Conservation (phyloP, 2,329 filamentous ascomycete genomes). For the Alternaria infectoria region DNA sequence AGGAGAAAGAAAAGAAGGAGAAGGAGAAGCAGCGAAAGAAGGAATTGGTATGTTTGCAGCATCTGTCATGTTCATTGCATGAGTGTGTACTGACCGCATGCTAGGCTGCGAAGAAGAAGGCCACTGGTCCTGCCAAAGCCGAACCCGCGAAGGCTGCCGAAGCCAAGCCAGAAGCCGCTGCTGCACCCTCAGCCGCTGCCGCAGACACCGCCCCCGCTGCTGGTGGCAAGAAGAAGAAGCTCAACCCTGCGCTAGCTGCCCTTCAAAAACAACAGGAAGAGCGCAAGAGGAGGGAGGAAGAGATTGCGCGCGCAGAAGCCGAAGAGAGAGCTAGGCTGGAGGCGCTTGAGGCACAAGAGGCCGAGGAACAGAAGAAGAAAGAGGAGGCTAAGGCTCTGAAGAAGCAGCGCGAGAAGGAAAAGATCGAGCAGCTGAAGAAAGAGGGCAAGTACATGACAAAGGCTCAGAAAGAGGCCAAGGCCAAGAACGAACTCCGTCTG, state of each 20-base stretch:
- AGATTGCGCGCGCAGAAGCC: conserved; percentile 62
- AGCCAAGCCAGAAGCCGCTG: conserved; percentile 42
- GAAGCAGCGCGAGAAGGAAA: conserved; percentile 87
- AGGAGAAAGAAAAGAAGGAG: conserved; percentile 98
- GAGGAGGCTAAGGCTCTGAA: conserved; percentile 78
- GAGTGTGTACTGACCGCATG: conserved; percentile 1
- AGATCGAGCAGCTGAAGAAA: conserved; percentile 84
- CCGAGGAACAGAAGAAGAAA: conserved; percentile 71
- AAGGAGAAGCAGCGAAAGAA: conserved; percentile 98
- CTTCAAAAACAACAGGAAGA: conserved; percentile 86
- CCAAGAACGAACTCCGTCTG: conserved; percentile 76
- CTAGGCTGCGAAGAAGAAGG: conserved; percentile 63
- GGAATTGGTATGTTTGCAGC: conserved; percentile 73
- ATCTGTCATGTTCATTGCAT: background rate
- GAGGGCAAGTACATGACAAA: conserved; percentile 87
- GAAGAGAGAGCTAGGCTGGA: conserved; percentile 71
- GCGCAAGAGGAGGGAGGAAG: conserved; percentile 69
- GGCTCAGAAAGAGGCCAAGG: conserved; percentile 82
- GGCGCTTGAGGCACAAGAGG: conserved; percentile 68
- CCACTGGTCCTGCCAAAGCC: conserved; percentile 57
- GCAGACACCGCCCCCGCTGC: conserved; percentile 45
- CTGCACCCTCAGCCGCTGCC: conserved; percentile 40
- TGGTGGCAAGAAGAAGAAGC: conserved; percentile 85
- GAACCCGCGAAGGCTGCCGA: conserved; percentile 51
- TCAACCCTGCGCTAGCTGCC: conserved; percentile 74